Conservation (phyloP, 2,329 filamentous ascomycete genomes). For the Incumbomyces delicatus region DNA sequence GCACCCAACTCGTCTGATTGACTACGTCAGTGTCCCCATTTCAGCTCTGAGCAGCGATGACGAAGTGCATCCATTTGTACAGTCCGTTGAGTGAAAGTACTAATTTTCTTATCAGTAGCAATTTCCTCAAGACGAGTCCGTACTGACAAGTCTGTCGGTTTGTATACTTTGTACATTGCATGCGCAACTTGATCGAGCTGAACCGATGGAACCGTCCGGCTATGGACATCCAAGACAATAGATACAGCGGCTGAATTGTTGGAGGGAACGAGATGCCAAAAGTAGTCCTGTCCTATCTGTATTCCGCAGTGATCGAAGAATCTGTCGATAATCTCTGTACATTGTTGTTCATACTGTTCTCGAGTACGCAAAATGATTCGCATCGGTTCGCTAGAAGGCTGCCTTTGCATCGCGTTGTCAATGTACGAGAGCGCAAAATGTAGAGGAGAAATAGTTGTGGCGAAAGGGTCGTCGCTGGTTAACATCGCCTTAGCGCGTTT, state of each 20-base stretch:
- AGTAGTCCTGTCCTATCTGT: not conserved
- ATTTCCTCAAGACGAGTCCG: not conserved
- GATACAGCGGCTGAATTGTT: not conserved
- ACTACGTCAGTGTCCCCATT: not conserved
- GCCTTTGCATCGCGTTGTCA: not conserved
- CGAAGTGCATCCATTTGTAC: not conserved
- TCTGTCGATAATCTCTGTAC: not conserved
- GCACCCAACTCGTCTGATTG: not conserved
- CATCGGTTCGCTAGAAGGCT: not conserved
- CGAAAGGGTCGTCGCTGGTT: no score
- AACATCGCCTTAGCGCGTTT: no score
- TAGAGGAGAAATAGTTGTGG: no score
- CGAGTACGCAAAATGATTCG: not conserved
- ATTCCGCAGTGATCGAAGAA: not conserved
- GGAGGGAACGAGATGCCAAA: not conserved
- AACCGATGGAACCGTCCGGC: not conserved
- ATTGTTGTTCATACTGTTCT: not conserved
- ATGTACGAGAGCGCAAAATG: no score
- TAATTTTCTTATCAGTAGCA: not conserved
- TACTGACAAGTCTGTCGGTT: not conserved
- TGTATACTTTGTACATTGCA: not conserved
- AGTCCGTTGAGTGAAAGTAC: not conserved
- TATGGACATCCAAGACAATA: not conserved
- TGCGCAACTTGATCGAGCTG: not conserved
- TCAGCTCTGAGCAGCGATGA: not conserved